These are phyloP conservation scores for Durusdinium trenchii DNA, from an alignment of 73 alveolate genomes.

Conservation along the genomic window DNA sequence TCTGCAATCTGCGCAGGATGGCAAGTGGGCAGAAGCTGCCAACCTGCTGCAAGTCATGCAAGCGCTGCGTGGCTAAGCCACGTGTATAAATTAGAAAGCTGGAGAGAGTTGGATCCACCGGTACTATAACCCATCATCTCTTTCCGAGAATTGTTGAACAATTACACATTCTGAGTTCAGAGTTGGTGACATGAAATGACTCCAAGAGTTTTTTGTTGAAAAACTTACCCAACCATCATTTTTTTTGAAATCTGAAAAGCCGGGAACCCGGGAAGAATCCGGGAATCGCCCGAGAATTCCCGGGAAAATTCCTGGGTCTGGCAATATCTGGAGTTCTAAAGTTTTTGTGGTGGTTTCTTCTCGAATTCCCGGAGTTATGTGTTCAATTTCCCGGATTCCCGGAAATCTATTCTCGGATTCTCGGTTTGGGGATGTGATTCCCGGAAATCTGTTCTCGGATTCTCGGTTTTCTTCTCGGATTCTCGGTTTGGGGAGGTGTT, in stretches of 20 bases:
- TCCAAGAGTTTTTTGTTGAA: too few species aligned
- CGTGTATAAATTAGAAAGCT: neutral
- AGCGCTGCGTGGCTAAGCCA: neutral
- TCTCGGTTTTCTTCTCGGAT: neutral
- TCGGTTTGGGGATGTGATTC: neutral
- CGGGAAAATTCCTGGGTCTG: neutral
- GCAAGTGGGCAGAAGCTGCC: neutral
- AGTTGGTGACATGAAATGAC: neutral
- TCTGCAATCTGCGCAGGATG: neutral
- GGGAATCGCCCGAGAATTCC: neutral
- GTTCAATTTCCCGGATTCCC: neutral
- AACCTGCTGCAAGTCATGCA: neutral
- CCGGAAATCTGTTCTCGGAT: neutral
- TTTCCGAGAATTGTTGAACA: neutral
- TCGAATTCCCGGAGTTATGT: neutral
- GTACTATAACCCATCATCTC: too few species aligned
- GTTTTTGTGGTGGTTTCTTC: neutral
- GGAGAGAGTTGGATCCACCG: neutral
- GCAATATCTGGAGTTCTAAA: neutral
- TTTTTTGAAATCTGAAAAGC: neutral
- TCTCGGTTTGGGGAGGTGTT: neutral
- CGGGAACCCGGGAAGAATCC: neutral
- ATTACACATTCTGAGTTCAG: neutral
- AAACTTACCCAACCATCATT: neutral
- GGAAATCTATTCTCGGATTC: too few species aligned